Percentiles rank a stretch among this genome's conserved stretches.
Conservation (phyloP, 371 early-diverging fungal genomes). For the Mucor ambiguus region DNA sequence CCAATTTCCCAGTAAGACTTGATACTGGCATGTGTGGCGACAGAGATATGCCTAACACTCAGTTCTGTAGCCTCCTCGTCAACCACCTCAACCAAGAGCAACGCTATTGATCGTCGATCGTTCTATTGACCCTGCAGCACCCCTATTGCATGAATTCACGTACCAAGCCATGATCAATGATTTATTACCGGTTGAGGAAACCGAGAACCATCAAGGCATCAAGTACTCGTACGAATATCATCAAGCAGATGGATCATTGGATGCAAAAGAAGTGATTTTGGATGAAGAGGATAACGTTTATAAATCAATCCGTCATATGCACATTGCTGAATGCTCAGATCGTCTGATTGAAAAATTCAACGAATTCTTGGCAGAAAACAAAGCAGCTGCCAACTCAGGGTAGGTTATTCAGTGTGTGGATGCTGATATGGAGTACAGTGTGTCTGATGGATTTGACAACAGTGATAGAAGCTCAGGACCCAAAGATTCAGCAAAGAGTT, state of each 20-base stretch:
- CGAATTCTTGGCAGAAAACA: slow-evolving; percentile 69
- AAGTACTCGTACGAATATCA: slow-evolving; percentile 64
- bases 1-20: slow-evolving; percentile 60
- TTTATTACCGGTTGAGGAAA: slow-evolving; percentile 68
- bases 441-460: background rate
- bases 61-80: slow-evolving; percentile 36
- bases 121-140: slow-evolving; percentile 82
- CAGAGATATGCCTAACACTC: background rate
- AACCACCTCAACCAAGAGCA: slow-evolving; percentile 63
- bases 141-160: slow-evolving; percentile 92
- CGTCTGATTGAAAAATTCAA: slow-evolving; percentile 83
- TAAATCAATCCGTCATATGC: slow-evolving; percentile 85
- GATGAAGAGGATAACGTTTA: slow-evolving; percentile 84
- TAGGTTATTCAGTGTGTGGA: slow-evolving; percentile 6
- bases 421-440: background rate
- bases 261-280: slow-evolving; percentile 59
- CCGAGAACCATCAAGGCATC: slow-evolving; percentile 56
- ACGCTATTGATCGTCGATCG: slow-evolving; percentile 91
- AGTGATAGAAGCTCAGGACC: slow-evolving; percentile 30
- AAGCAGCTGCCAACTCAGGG: slow-evolving; percentile 46
- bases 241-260: slow-evolving; percentile 49
- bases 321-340: slow-evolving; percentile 91
- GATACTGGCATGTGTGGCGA: too few relatives aligned
- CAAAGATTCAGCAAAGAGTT: slow-evolving; percentile 64
- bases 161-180: slow-evolving; percentile 96